These are phyloP conservation scores for Apiospora rasikravindrae DNA, from an alignment of 2,329 filamentous ascomycete species.

Conservation along the genomic window DNA sequence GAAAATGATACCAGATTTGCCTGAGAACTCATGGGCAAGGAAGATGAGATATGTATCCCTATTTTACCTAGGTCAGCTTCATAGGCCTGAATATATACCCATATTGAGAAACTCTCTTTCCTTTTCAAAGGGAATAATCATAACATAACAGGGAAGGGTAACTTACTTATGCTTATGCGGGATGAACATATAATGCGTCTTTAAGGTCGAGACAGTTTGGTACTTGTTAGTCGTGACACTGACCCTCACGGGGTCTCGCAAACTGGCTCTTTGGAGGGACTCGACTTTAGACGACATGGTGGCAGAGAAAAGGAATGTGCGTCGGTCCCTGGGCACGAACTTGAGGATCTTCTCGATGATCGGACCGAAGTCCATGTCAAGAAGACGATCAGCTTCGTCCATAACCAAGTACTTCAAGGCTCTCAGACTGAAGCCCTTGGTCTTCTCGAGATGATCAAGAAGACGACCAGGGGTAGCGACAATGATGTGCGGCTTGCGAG, in stretches of 20 bases:
- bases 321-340: slow-evolving; percentile 69
- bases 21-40: slow-evolving; percentile 83
- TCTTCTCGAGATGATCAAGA: slow-evolving; percentile 93
- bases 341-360: slow-evolving; percentile 78
- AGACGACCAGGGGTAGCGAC: slow-evolving; percentile 91
- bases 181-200: slow-evolving; percentile 86
- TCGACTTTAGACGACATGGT: slow-evolving; percentile 93
- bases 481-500: slow-evolving; percentile 94
- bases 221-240: slow-evolving; percentile 84
- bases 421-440: slow-evolving; percentile 89
- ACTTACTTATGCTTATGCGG: slow-evolving; percentile 76
- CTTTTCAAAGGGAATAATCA: not conserved
- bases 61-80: not conserved
- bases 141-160: too few species aligned
- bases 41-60: slow-evolving; percentile 83
- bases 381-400: slow-evolving; percentile 89
- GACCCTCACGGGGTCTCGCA: slow-evolving; percentile 83
- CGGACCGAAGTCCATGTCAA: slow-evolving; percentile 86
- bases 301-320: slow-evolving; percentile 85
- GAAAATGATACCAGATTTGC: slow-evolving; percentile 90
- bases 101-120: not conserved
- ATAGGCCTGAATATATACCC: not conserved
- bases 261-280: slow-evolving; percentile 84
- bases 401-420: slow-evolving; percentile 88
- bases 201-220: slow-evolving; percentile 87